Evolutionary conservation across 495 filamentous ascomycete species (phyloP).

Genomic region (Penicillium verhagenii): DNA sequence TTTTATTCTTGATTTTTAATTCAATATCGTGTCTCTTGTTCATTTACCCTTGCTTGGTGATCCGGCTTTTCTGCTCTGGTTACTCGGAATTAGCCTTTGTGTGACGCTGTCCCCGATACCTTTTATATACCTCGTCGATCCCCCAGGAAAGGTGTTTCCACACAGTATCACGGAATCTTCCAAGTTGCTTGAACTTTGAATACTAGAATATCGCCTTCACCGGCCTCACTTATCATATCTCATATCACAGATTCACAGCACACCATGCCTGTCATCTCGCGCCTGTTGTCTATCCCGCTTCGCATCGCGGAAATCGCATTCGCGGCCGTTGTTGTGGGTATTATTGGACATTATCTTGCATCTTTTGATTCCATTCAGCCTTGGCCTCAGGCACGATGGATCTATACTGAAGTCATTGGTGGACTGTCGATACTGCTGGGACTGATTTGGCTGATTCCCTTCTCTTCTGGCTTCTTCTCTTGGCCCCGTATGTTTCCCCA

Average conservation of each 20-base stretch:
- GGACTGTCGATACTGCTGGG: constrained; percentile 51
- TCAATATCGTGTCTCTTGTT: constrained; percentile 5
- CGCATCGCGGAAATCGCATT: constrained; percentile 44
- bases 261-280: constrained; percentile 50
- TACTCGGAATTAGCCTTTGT: constrained; percentile 13
- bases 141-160: not conserved
- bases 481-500: constrained; percentile 38
- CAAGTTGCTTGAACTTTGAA: not conserved
- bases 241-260: not conserved
- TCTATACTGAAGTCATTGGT: constrained; percentile 61
- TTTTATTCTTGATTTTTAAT: not conserved
- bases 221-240: too few relatives aligned
- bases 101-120: constrained; percentile 6
- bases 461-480: constrained; percentile 43
- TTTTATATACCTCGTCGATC: constrained; percentile 20
- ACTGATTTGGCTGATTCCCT: constrained; percentile 56
- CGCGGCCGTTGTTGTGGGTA: constrained; percentile 53
- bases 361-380: constrained; percentile 27
- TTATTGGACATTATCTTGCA: constrained; percentile 55
- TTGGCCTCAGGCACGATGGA: constrained; percentile 51
- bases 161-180: not conserved
- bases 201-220: not conserved
- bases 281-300: constrained; percentile 50
- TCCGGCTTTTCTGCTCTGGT: constrained; percentile 8
- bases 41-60: constrained; percentile 24